Evolutionary conservation across 2,329 filamentous ascomycete species (phyloP).

Genomic region (Exophiala dermatitidis): DNA sequence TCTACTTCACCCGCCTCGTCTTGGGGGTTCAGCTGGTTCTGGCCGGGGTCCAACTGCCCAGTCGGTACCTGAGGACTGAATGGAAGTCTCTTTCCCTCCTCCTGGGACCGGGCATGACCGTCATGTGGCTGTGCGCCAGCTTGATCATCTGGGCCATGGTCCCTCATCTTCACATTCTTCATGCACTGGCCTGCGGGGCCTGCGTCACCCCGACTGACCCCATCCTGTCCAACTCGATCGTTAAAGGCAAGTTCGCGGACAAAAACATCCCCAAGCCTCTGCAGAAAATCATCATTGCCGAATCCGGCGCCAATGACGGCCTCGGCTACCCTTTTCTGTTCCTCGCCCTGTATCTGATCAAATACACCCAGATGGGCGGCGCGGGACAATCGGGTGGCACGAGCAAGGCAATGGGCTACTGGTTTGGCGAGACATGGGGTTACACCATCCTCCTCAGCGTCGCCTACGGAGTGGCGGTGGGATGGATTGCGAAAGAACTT

Average conservation of each 20-base stretch:
- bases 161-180: conserved; percentile 63
- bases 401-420: conserved; percentile 63
- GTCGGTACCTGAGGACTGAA: conserved; percentile 69
- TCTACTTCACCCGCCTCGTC: conserved; percentile 80
- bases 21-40: conserved; percentile 85
- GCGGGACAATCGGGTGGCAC: conserved; percentile 55
- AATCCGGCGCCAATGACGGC: conserved; percentile 85
- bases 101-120: conserved; percentile 74
- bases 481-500: conserved; percentile 73
- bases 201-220: conserved; percentile 93
- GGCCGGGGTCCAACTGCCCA: conserved; percentile 79
- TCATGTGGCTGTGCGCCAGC: conserved; percentile 81
- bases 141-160: conserved; percentile 70
- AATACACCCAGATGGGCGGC: conserved; percentile 51
- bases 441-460: conserved; percentile 76
- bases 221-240: conserved; percentile 77
- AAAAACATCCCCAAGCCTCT: conserved; percentile 76
- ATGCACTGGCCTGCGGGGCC: conserved; percentile 71
- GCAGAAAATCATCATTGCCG: conserved; percentile 71
- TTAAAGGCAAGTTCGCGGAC: conserved; percentile 89
- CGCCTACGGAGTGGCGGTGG: conserved; percentile 67
- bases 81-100: conserved; percentile 69
- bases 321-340: conserved; percentile 85
- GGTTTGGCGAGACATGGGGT: conserved; percentile 79
- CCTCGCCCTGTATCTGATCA: conserved; percentile 73